Base-by-base conservation (phyloP, 352 stramenopile genomes). In the Pythium volutum region DNA sequence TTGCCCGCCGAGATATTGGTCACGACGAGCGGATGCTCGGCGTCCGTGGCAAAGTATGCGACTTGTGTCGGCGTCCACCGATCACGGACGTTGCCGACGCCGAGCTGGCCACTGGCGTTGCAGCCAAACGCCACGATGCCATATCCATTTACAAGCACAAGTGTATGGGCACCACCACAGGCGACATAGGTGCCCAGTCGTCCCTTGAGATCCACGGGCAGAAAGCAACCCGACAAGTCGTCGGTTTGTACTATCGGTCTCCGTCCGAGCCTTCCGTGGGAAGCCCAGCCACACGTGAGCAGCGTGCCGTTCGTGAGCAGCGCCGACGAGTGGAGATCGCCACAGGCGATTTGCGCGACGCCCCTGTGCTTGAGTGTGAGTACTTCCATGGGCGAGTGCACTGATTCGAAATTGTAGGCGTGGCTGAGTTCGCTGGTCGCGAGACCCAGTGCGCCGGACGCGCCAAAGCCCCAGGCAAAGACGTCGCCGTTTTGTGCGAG, bases 91-190 rank as follows among this genome's bases (percentile, higher is more conserved):
- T 90, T 78, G 18, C 82, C 82, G 3, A 92, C 31, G 9, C 80
- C 82, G 3, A 92, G 59, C 57, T 92, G 80, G 0, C 82, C 82
- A 34, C 66, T 79, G 18, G 48, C 50, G 62, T 90, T 92, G 66
- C 59, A 77, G 2, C 80, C 82, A 54, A 92, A 92, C 6, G 70
- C 75, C 7, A 75, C 70, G 0, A 92, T 55, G 2, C 70, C 59
- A 16, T 77, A 60, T 20, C 57, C 57, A 8, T 69, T 70, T 0
- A 75, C 74, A 2, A 89, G 59, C 20, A 61, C 67, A 11, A 92
- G 69, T 26, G 80, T 92, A 62, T 90, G 80, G 0, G 80, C 78
- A 7, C 68, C 70, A 20, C 82, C 82, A 60, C 82, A 90, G 4
- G 74, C 64, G 6, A 90, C 77, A 22, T 67, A 88, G 0, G 74